Conservation (phyloP, 805 yeast genomes). For the Wickerhamiella spandovensis region DNA sequence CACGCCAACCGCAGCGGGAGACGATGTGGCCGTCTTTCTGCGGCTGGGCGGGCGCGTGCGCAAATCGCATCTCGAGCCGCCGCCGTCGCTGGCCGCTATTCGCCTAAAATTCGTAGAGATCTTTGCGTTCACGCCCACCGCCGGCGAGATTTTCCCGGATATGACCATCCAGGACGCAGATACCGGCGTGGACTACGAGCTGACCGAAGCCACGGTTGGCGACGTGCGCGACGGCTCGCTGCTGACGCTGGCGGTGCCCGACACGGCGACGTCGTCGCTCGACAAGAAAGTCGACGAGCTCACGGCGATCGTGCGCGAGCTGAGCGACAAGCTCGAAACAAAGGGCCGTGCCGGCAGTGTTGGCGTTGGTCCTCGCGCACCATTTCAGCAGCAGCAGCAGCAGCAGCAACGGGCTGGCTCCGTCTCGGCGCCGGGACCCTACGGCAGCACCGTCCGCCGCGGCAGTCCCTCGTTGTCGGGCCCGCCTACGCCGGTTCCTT, state of each 20-base stretch:
- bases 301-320: constrained; percentile 12
- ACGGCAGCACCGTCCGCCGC: background rate
- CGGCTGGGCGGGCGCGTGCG: constrained; percentile 22
- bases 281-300: constrained; percentile 24
- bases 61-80: constrained; percentile 13
- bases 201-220: constrained; percentile 52
- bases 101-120: constrained; percentile 72
- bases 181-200: constrained; percentile 55
- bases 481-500: background rate
- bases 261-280: constrained; percentile 23
- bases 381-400: background rate
- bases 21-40: constrained; percentile 19
- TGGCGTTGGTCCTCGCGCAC: background rate
- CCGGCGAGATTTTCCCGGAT: constrained; percentile 54
- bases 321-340: background rate
- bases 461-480: background rate
- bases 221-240: constrained; percentile 51
- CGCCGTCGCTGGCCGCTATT: constrained; percentile 16
- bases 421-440: background rate
- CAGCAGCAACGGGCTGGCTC: background rate
- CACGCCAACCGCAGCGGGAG: too few relatives aligned
- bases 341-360: background rate
- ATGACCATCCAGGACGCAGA: constrained; percentile 55
- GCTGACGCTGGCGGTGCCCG: constrained; percentile 41
- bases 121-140: constrained; percentile 70